Evolutionary conservation across 2,329 filamentous ascomycete species (phyloP).

Genomic region (Karstenula rhodostoma): DNA sequence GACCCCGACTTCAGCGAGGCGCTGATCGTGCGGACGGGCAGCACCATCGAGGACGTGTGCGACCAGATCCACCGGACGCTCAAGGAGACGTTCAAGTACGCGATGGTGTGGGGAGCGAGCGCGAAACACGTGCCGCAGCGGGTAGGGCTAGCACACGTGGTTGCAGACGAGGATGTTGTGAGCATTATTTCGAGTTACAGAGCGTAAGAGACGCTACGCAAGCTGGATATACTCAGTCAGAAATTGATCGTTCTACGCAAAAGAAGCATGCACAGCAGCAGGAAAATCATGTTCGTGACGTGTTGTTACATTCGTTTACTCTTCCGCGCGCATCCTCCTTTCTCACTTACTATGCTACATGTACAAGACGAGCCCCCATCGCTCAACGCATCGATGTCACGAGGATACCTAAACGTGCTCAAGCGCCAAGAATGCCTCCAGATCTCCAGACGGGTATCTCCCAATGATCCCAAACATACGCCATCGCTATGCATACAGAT

Average conservation of each 20-base stretch:
- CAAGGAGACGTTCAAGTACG: conserved; percentile 99
- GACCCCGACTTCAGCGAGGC: conserved; percentile 92
- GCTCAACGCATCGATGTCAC: not conserved
- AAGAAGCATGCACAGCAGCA: not conserved
- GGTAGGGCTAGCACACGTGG: conserved; percentile 83
- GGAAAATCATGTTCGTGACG: not conserved
- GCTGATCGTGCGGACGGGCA: conserved; percentile 87
- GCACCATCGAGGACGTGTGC: conserved; percentile 95
- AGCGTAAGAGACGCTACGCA: not conserved
- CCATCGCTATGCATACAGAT: conserved; percentile 18
- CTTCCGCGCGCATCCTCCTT: not conserved
- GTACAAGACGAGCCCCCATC: not conserved
- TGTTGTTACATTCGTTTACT: not conserved
- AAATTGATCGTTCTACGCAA: not conserved
- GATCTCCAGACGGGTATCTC: conserved; percentile 18
- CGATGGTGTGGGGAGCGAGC: conserved; percentile 95
- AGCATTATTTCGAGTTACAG: conserved; percentile 62
- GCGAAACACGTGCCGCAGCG: conserved; percentile 93
- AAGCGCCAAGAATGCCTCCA: conserved; percentile 18
- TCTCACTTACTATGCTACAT: conserved; percentile 1
- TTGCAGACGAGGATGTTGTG: conserved; percentile 74
- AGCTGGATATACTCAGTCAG: not conserved
- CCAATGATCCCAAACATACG: conserved; percentile 10
- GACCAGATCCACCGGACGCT: conserved; percentile 91
- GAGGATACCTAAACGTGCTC: not conserved